Base-by-base conservation (phyloP, 345 rosid genomes). In the Aurinia saxatilis region DNA sequence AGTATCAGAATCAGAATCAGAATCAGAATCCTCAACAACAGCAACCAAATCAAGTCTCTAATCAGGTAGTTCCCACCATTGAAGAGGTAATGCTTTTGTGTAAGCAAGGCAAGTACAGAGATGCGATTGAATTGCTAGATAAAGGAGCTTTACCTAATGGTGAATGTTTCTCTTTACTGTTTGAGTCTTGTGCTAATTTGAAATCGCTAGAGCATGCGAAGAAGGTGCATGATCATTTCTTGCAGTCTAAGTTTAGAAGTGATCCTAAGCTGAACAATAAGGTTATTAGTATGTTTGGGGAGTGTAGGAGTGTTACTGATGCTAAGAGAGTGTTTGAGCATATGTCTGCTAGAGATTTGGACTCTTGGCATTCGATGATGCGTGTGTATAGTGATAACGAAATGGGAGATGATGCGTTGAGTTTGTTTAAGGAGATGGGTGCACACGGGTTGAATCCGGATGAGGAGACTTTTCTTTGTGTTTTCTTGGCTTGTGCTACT, bases 251-350 rank as follows among this genome's bases (percentile, higher is more conserved):
- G 2, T 81, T 60, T 60, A 79, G 91, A 67, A 75, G 78, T 47
- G 90, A 88, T 75, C 67, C 80, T 15, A 61, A 18, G 36, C 57
- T 85, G 69, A 83, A 75, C 75, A 77, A 85, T 44, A 76, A 69
- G 55, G 87, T 77, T 66, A 78, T 83, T 67, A 68, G 72, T 60
- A 88, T 85, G 91, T 88, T 72, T 49, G 82, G 79, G 7, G 83
- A 71, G 35, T 81, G 89, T 51, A 70, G 14, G 9, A 77, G 89
- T 60, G 76, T 81, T 70, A 81, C 79, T 4, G 87, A 88, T 69
- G 84, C 87, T 1, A 70, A 76, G 63, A 83, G 95, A 68, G 95
- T 85, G 29, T 88, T 88, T 57, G 87, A 85, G 68, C 83, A 88
- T 56, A 85, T 83, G 89, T 73, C 78, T 2, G 81, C 80, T 30